Percentiles rank a stretch among this genome's conserved stretches.
Conservation (phyloP, 208 protist genomes). For the Acanthamoeba castellanii region DNA sequence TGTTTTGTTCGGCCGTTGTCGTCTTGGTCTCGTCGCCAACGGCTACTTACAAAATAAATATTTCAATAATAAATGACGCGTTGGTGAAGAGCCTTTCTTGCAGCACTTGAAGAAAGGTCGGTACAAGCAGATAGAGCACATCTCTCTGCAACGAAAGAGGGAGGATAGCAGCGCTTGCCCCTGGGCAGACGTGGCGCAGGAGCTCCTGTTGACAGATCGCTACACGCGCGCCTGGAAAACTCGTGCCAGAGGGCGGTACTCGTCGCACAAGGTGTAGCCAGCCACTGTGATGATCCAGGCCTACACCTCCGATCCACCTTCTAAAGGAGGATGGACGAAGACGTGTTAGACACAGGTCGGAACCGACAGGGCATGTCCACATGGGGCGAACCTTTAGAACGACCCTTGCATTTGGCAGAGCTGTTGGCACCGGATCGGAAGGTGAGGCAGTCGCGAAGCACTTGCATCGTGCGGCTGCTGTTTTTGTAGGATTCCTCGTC, state of each 20-base stretch:
- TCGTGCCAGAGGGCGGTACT: too few species aligned
- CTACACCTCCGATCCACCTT: conserved; percentile 15
- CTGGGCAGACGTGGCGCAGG: too few species aligned
- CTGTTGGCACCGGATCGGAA: conserved; percentile 93
- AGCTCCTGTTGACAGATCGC: too few species aligned
- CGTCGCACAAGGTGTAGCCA: too few species aligned
- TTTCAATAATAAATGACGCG: too few species aligned
- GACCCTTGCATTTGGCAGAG: conserved; percentile 9
- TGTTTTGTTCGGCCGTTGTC: too few species aligned
- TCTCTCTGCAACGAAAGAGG: too few species aligned
- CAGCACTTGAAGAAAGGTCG: conserved; percentile 60
- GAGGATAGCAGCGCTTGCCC: too few species aligned
- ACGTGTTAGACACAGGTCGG: background rate
- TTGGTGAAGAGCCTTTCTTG: background rate
- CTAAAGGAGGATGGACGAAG: background rate
- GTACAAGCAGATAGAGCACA: background rate
- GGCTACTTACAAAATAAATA: too few species aligned
- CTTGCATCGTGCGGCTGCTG: conserved; percentile 99
- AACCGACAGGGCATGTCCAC: background rate
- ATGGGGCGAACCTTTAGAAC: background rate
- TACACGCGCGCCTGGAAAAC: too few species aligned
- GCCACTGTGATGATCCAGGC: too few species aligned
- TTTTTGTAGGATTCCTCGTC: conserved; percentile 99
- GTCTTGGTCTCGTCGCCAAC: too few species aligned
- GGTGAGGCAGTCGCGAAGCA: conserved; percentile 99